Conservation (phyloP, 768 basidiomycete genomes). For the Mycena latifolia region DNA sequence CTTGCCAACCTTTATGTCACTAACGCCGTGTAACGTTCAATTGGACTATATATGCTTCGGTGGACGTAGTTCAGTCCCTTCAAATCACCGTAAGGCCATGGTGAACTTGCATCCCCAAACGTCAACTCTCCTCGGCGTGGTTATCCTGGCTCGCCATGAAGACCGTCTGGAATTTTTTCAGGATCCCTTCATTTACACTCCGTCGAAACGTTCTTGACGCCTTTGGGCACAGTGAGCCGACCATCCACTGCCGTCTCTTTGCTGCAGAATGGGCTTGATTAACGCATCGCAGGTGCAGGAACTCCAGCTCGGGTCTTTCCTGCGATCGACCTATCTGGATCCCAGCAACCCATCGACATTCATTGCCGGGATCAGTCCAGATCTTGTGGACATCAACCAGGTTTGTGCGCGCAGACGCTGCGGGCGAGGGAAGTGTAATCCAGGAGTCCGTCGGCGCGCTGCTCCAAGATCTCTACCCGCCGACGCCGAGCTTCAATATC, state of each 20-base stretch:
- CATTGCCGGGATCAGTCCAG: slow-evolving; percentile 48
- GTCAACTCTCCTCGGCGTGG: slow-evolving; percentile 1
- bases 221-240: slow-evolving; percentile 14
- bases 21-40: too few relatives aligned
- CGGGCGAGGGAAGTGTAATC: slow-evolving; percentile 65
- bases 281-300: slow-evolving; percentile 21
- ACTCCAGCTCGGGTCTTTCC: slow-evolving; percentile 44
- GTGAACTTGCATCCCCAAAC: background rate
- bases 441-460: slow-evolving; percentile 64
- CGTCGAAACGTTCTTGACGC: background rate
- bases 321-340: slow-evolving; percentile 56
- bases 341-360: slow-evolving; percentile 43
- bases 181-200: slow-evolving; percentile 16
- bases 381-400: slow-evolving; percentile 49
- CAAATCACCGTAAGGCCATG: too few relatives aligned
- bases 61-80: too few relatives aligned
- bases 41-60: too few relatives aligned
- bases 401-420: slow-evolving; percentile 62
- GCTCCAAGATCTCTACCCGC: slow-evolving; percentile 66
- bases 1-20: too few relatives aligned
- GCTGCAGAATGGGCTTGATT: background rate
- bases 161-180: slow-evolving; percentile 17
- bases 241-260: too few relatives aligned
- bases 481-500: slow-evolving; percentile 48
- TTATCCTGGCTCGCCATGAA: slow-evolving; percentile 9